These are phyloP conservation scores for Meredithiella fracta DNA, from an alignment of 2,329 filamentous ascomycete species.

Conservation along the genomic window DNA sequence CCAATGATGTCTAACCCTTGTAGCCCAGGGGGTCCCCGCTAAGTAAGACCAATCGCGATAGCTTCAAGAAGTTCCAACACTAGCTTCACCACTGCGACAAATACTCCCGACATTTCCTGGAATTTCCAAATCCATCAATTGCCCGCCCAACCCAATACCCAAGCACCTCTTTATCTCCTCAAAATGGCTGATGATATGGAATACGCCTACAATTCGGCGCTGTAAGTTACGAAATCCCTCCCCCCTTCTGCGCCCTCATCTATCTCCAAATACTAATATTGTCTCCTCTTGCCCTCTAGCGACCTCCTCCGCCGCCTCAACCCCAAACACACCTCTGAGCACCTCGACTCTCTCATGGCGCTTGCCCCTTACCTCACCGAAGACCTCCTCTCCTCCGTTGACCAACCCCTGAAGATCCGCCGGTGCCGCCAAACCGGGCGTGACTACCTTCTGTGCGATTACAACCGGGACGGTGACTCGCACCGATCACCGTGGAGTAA, in stretches of 20 bases:
- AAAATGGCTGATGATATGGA: constrained; percentile 37
- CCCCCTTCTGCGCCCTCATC: neutral
- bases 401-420: constrained; percentile 77
- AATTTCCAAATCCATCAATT: neutral
- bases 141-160: neutral
- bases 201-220: constrained; percentile 53
- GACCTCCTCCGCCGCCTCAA: constrained; percentile 97
- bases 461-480: constrained; percentile 96
- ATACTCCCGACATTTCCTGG: neutral
- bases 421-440: constrained; percentile 78
- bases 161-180: neutral
- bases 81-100: neutral
- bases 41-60: constrained; percentile 5
- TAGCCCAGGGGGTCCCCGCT: constrained; percentile 6
- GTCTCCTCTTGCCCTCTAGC: constrained; percentile 29
- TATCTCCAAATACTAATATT: neutral
- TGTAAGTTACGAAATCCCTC: constrained; percentile 34
- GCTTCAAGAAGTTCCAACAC: neutral
- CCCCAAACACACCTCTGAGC: constrained; percentile 74
- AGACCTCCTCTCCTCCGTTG: constrained; percentile 92
- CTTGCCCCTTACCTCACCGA: constrained; percentile 87
- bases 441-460: constrained; percentile 97
- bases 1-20: constrained; percentile 7
- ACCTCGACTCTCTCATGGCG: constrained; percentile 75
- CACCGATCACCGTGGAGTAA: constrained; percentile 99